phyloP scores from a whole-genome alignment of 1,284 basidiomycete genomes.

The Leccinum griseonigrum region DNA sequence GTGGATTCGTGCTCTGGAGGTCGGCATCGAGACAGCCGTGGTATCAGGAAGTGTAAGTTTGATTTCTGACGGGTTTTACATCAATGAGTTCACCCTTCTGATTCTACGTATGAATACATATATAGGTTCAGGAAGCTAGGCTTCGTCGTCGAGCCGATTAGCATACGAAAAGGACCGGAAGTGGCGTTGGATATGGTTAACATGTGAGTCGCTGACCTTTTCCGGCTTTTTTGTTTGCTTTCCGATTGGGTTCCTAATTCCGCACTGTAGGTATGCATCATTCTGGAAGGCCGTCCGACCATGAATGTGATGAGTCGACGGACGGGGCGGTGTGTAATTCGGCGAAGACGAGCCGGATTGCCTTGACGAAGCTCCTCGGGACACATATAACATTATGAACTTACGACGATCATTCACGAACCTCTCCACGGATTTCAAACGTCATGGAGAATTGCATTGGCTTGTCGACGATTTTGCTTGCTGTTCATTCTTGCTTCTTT shows the following conservation, averaged over 20 bases:
- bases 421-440: neutral
- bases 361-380: neutral
- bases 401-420: neutral
- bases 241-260: neutral
- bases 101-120: neutral
- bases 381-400: neutral
- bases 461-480: neutral
- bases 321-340: neutral
- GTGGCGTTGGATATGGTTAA: conserved; percentile 62
- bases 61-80: neutral
- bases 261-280: conserved; percentile 29
- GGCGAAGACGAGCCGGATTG: neutral
- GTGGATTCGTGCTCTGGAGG: conserved; percentile 70
- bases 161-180: conserved; percentile 41
- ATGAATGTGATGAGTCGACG: conserved; percentile 8
- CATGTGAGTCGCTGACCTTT: conserved; percentile 41
- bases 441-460: neutral
- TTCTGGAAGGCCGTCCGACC: conserved; percentile 31
- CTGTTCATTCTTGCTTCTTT: neutral
- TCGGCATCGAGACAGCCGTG: conserved; percentile 72
- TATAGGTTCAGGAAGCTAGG: conserved; percentile 43
- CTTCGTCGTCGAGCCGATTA: conserved; percentile 46
- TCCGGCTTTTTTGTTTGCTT: neutral
- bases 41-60: conserved; percentile 61
- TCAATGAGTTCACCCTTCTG: neutral